Evolutionary conservation across 2,329 filamentous ascomycete species (phyloP).

Genomic region (Alternaria gansuensis): DNA sequence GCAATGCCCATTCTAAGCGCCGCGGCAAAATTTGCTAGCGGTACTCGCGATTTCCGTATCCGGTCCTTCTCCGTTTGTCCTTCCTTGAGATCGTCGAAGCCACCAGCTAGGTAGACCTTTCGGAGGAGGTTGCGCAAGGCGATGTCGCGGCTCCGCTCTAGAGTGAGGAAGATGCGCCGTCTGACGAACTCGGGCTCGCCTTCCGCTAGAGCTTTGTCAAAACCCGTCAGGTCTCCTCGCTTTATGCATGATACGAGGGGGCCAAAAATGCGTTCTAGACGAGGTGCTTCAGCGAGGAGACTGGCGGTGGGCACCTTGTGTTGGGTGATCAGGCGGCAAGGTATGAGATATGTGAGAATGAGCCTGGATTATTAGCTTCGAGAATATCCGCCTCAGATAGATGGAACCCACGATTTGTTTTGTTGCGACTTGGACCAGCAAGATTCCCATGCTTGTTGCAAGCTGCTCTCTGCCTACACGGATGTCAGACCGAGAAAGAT

Average conservation of each 20-base stretch:
- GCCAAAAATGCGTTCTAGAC: constrained; percentile 78
- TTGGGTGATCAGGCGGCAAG: constrained; percentile 86
- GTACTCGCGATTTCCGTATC: constrained; percentile 75
- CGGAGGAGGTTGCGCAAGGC: constrained; percentile 89
- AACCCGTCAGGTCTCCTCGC: constrained; percentile 80
- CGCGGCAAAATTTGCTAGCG: constrained; percentile 83
- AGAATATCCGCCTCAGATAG: constrained; percentile 41
- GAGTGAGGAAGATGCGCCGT: constrained; percentile 89
- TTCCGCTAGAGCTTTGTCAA: constrained; percentile 80
- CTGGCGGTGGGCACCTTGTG: constrained; percentile 79
- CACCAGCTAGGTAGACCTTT: constrained; percentile 87
- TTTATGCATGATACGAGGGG: constrained; percentile 83
- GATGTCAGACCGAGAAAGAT: constrained; percentile 25
- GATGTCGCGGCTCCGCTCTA: constrained; percentile 91
- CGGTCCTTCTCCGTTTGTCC: constrained; percentile 68
- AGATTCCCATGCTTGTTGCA: constrained; percentile 81
- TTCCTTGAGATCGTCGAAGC: constrained; percentile 77
- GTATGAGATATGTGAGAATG: constrained; percentile 93
- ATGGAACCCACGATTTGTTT: constrained; percentile 74
- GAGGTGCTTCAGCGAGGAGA: constrained; percentile 78
- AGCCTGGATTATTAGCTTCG: constrained; percentile 63
- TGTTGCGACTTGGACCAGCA: constrained; percentile 76
- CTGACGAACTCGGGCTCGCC: constrained; percentile 94
- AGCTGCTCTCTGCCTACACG: constrained; percentile 55
- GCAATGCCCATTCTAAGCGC: constrained; percentile 78